Conservation (phyloP, 2,329 filamentous ascomycete genomes). For the Leptographium wingfieldii region DNA sequence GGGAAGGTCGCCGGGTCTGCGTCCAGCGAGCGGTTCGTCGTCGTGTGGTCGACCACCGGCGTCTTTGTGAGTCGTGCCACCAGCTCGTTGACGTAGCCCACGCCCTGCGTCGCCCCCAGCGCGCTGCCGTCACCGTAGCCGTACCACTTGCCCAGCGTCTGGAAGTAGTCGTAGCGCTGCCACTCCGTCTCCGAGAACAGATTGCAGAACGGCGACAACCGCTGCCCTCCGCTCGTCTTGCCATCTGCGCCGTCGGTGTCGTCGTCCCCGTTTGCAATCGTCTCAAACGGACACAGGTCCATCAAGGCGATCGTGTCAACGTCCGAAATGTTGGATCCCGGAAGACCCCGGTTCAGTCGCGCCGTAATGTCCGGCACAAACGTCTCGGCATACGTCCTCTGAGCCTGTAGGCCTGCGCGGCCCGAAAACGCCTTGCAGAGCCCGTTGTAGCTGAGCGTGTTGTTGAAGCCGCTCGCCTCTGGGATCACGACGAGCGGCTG, state of each 20-base stretch:
- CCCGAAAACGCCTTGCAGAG: slow-evolving; percentile 60
- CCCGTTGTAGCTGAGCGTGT: slow-evolving; percentile 61
- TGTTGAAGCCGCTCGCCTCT: slow-evolving; percentile 57
- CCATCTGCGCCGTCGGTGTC: slow-evolving; percentile 23
- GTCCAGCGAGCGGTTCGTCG: slow-evolving; percentile 68
- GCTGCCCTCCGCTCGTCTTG: neutral
- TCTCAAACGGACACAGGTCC: slow-evolving; percentile 81
- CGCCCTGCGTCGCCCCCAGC: slow-evolving; percentile 71
- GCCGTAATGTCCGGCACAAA: slow-evolving; percentile 57
- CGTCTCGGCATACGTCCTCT: slow-evolving; percentile 43
- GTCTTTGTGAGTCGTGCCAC: slow-evolving; percentile 62
- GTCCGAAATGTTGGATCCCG: slow-evolving; percentile 50
- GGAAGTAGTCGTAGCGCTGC: slow-evolving; percentile 67
- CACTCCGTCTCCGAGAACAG: slow-evolving; percentile 67
- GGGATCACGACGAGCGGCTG: slow-evolving; percentile 50
- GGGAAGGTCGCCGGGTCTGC: slow-evolving; percentile 57
- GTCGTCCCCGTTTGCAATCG: slow-evolving; percentile 47
- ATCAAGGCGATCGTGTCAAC: slow-evolving; percentile 60
- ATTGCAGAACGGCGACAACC: slow-evolving; percentile 57
- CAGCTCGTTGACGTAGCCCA: slow-evolving; percentile 80
- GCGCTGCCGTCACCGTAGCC: slow-evolving; percentile 64
- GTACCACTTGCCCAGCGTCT: slow-evolving; percentile 75
- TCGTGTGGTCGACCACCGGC: slow-evolving; percentile 60
- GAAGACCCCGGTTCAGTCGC: slow-evolving; percentile 56
- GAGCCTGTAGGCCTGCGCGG: slow-evolving; percentile 34